Percentiles rank a stretch among this genome's conserved stretches.
These are phyloP conservation scores for Ilex aquifolium DNA, from an alignment of 257 asterid genomes.

Conservation along the genomic window DNA sequence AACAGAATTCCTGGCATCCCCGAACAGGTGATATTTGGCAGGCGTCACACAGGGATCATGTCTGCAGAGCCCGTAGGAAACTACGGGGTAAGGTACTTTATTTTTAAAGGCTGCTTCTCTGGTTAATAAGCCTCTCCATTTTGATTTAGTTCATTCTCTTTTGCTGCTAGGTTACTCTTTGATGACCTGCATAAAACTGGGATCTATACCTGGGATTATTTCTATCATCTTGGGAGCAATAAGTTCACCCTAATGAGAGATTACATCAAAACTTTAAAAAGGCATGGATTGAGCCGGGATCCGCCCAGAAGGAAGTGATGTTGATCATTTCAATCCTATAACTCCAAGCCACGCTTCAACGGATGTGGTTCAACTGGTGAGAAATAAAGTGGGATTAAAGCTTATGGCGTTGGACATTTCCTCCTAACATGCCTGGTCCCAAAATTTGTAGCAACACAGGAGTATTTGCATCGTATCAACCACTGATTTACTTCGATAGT, in stretches of 20 bases:
- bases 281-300: conserved; percentile 71
- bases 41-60: conserved; percentile 79
- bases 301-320: conserved; percentile 52
- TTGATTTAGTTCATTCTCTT: conserved; percentile 1
- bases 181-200: conserved; percentile 89
- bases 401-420: too few species aligned
- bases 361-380: too few species aligned
- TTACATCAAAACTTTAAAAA: conserved; percentile 60
- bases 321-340: background rate
- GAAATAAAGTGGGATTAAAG: too few species aligned
- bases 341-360: too few species aligned
- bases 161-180: conserved; percentile 48
- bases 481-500: too few species aligned
- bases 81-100: conserved; percentile 79
- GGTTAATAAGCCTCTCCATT: conserved; percentile 3
- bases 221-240: conserved; percentile 70
- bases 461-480: too few species aligned
- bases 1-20: background rate
- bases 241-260: conserved; percentile 70
- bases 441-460: too few species aligned
- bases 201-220: conserved; percentile 84
- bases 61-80: conserved; percentile 86
- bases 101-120: conserved; percentile 3
- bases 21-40: conserved; percentile 70
- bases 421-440: too few species aligned